Base-by-base conservation (phyloP, 345 rosid species). In the Pistacia atlantica region DNA sequence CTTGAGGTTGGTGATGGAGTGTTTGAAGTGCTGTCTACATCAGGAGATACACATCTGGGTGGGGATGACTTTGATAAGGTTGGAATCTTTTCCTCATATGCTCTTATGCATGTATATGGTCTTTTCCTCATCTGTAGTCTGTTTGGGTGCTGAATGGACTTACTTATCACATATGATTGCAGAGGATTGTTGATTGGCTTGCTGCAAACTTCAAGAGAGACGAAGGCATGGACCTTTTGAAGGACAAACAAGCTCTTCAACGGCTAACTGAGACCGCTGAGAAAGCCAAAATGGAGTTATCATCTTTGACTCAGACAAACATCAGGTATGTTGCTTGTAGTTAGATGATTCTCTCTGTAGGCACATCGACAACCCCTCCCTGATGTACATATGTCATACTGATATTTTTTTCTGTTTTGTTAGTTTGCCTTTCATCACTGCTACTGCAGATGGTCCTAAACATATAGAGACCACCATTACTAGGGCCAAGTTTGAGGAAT, bases 1-100 rank as follows among this genome's bases (percentile, higher is more conserved):
- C 99, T 96, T 59, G 99, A 96, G 87, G 99, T 96, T 66, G 99
- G 99, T 89, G 99, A 93, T 81, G 98, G 99, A 78, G 99, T 96
- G 56, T 96, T 96, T 83, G 99, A 96, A 80, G 99, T 96, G 82
- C 93, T 96, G 9, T 96, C 99, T 37, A 93, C 99, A 28, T 93
- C 99, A 68, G 98, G 99, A 5, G 99, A 96, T 80, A 96, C 99
- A 1, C 97, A 96, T 86, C 84, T 95, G 89, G 99, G 99, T 17
- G 98, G 99, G 77, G 99, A 95, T 84, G 98, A 95, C 79, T 95
- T 95, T 75, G 98, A 96, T 65, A 96, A 93, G 97, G 98, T 92
- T 61, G 28, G 83, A 37, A 13, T 45, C 45, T 31, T 49, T 25
- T 25, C 2, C 28, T 35, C 28, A 20, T 37, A 42, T 42, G 45